phyloP scores from a whole-genome alignment of 2,329 filamentous ascomycete genomes.

The Colletotrichum musicola region DNA sequence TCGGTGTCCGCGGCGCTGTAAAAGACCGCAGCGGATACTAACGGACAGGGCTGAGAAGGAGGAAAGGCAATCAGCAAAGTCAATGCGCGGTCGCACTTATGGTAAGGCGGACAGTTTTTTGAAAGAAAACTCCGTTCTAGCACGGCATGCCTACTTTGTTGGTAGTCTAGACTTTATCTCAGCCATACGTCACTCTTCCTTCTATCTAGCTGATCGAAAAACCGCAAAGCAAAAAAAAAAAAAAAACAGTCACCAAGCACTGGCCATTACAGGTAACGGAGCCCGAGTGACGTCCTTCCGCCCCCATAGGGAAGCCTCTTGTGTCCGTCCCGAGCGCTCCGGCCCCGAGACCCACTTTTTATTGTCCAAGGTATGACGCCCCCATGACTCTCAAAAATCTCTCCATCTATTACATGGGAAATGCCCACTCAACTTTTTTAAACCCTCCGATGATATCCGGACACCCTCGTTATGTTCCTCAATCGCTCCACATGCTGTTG shows the following conservation, averaged over 20 bases:
- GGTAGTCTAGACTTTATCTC: slow-evolving; percentile 1
- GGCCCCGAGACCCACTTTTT: slow-evolving; percentile 16
- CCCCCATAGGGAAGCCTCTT: slow-evolving; percentile 3
- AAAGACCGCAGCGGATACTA: slow-evolving; percentile 16
- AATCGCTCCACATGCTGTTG: background rate
- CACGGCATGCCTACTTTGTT: slow-evolving; percentile 10
- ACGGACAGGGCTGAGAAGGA: background rate
- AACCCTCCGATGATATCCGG: background rate
- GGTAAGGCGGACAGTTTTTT: background rate
- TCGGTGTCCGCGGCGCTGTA: slow-evolving; percentile 27
- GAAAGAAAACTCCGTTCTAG: background rate
- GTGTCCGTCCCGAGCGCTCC: slow-evolving; percentile 22
- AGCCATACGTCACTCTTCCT: slow-evolving; percentile 10
- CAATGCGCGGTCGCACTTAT: slow-evolving; percentile 2
- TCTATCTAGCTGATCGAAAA: background rate
- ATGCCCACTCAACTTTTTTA: background rate
- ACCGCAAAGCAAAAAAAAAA: background rate
- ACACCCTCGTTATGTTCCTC: background rate
- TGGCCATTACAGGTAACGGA: slow-evolving; percentile 3
- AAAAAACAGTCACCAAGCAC: background rate
- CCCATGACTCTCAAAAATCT: slow-evolving; percentile 28
- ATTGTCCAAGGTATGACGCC: slow-evolving; percentile 29
- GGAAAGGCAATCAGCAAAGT: background rate
- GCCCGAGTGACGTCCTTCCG: slow-evolving; percentile 7
- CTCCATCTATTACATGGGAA: background rate